Conservation (phyloP, 345 rosid species). For the Eucalyptus marginata region DNA sequence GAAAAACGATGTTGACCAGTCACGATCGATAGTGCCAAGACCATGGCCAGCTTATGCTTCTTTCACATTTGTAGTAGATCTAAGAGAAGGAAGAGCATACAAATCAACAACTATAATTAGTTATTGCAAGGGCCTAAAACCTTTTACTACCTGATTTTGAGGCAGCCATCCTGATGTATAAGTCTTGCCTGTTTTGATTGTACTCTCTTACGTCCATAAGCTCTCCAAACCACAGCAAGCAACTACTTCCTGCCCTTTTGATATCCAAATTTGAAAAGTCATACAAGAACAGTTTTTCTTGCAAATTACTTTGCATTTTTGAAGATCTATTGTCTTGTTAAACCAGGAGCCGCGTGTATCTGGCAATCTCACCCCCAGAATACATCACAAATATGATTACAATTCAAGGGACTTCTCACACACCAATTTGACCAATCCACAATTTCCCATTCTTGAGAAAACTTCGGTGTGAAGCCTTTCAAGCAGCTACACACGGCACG, state of each 20-base stretch:
- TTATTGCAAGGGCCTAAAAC: neutral
- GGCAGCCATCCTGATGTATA: neutral
- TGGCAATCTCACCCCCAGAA: constrained; percentile 22
- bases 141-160: neutral
- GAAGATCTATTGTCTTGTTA: constrained; percentile 2
- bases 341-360: constrained; percentile 14
- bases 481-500: constrained; percentile 20
- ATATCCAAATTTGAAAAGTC: constrained; percentile 26
- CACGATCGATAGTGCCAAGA: neutral
- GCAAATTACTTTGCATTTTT: constrained; percentile 20
- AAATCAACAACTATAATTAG: neutral
- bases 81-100: neutral
- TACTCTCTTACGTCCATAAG: neutral
- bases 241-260: constrained; percentile 3
- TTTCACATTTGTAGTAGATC: neutral
- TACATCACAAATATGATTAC: constrained; percentile 13
- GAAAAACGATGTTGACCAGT: neutral
- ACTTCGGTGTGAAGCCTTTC: constrained; percentile 25
- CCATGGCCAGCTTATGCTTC: neutral
- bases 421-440: constrained; percentile 29
- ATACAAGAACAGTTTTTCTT: constrained; percentile 34
- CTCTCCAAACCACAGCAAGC: neutral
- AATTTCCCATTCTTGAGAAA: constrained; percentile 13
- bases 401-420: constrained; percentile 9
- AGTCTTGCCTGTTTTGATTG: neutral